These are phyloP conservation scores for Phytophthora pluvialis DNA, from an alignment of 352 stramenopile species.

Conservation along the genomic window DNA sequence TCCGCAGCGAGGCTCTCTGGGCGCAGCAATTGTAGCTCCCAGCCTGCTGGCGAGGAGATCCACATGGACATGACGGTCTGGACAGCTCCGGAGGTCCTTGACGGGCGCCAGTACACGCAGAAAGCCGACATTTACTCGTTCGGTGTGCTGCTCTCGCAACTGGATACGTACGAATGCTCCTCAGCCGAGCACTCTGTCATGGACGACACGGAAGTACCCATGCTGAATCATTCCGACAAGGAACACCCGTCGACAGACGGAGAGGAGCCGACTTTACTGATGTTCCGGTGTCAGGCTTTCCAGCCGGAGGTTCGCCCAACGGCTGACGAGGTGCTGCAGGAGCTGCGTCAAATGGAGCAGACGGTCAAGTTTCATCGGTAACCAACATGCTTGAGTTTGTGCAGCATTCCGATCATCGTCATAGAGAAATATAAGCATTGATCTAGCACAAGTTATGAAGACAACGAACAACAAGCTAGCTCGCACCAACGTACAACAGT, in stretches of 20 bases:
- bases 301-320: constrained; percentile 51
- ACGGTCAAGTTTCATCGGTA: constrained; percentile 18
- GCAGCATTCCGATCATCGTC: not conserved
- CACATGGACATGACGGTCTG: constrained; percentile 60
- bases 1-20: constrained; percentile 9
- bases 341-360: constrained; percentile 37
- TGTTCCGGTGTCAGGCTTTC: constrained; percentile 50
- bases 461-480: not conserved
- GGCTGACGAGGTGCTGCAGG: constrained; percentile 40
- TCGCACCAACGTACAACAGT: not conserved
- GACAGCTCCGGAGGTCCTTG: constrained; percentile 50
- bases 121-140: constrained; percentile 59
- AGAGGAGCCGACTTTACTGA: constrained; percentile 42
- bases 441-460: constrained; percentile 14
- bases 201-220: constrained; percentile 49
- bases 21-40: constrained; percentile 23
- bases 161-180: constrained; percentile 48
- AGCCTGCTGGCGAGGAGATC: constrained; percentile 30
- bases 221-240: constrained; percentile 39
- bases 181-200: constrained; percentile 43
- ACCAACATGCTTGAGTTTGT: not conserved
- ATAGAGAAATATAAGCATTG: constrained; percentile 20
- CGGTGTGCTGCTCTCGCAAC: constrained; percentile 44
- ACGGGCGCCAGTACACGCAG: constrained; percentile 52
- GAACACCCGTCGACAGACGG: constrained; percentile 18